Evolutionary conservation across 2,329 filamentous ascomycete genomes (phyloP), one percentile per base, ranked within the genome.

Genomic region (Fusarium chaquense): DNA sequence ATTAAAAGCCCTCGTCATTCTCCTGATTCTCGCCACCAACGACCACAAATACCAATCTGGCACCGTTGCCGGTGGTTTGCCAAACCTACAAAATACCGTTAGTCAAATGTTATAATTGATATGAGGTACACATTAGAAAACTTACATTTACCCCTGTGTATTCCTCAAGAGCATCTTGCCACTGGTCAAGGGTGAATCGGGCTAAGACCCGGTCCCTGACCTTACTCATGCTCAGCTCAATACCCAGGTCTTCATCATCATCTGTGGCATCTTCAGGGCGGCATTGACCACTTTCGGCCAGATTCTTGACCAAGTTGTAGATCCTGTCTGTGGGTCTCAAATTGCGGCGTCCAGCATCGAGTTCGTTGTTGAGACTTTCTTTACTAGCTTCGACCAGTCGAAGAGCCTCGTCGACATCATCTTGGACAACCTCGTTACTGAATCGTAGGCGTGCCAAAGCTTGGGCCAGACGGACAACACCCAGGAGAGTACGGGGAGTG

Each of bases 371-470:
- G 75, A 99, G 83, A 71, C 90, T 95, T 65, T 97, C 93, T 82
- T 98, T 98, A 81, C 93, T 96, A 60, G 97, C 93, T 80, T 98
- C 95, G 51, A 97, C 87, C 50, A 99, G 86, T 55, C 96, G 89
- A 69, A 99, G 83, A 3, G 96, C 94, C 82, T 99, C 96, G 76
- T 99, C 96, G 8, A 98, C 94, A 79, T 99, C 96, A 74, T 97
- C 95, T 57, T 92, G 91, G 55, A 93, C 90, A 51, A 98, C 96
- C 66, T 90, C 86, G 58, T 92, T 89, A 73, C 91, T 91, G 83
- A 99, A 99, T 8, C 95, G 91, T 54, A 99, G 87, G 69, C 96
- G 92, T 3, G 96, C 96, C 12, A 99, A 87, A 20, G 96, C 96
- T 81, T 99, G 96, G 0, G 95, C 93, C 7, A 99, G 87, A 85